phyloP scores from a whole-genome alignment of 2,329 filamentous ascomycete genomes.

The Verticillium klebahnii region DNA sequence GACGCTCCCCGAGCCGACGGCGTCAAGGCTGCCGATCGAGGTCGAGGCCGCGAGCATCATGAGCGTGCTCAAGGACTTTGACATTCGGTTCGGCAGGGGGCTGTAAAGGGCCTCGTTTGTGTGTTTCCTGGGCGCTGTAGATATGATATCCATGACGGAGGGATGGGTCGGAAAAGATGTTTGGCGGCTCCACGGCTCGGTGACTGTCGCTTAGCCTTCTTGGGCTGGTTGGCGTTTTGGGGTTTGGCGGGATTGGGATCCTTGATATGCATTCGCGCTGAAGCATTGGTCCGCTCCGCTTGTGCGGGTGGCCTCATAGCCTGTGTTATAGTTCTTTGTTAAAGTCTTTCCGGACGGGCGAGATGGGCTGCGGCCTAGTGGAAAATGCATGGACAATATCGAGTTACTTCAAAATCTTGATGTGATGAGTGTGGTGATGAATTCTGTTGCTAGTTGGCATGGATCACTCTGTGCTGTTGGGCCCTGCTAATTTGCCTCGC shows the following conservation, averaged over 20 bases:
- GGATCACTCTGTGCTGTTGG: too few relatives aligned
- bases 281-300: neutral
- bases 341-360: neutral
- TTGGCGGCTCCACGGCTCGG: neutral
- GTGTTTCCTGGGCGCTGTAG: neutral
- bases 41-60: constrained; percentile 81
- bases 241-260: neutral
- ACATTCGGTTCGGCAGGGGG: constrained; percentile 60
- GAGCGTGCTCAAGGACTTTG: constrained; percentile 79
- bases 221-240: neutral
- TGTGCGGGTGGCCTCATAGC: neutral
- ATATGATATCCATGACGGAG: neutral
- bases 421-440: too few relatives aligned
- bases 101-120: constrained; percentile 4
- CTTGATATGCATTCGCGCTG: neutral
- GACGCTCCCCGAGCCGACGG: constrained; percentile 20
- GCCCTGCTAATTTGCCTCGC: too few relatives aligned
- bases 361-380: neutral
- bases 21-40: constrained; percentile 58
- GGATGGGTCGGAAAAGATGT: neutral
- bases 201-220: neutral
- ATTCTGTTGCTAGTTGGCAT: too few relatives aligned
- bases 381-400: neutral
- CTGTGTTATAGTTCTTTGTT: neutral
- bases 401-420: too few relatives aligned